Evolutionary conservation across 2,329 filamentous ascomycete genomes (phyloP).

Genomic region (Exutisphaerella laricina): DNA sequence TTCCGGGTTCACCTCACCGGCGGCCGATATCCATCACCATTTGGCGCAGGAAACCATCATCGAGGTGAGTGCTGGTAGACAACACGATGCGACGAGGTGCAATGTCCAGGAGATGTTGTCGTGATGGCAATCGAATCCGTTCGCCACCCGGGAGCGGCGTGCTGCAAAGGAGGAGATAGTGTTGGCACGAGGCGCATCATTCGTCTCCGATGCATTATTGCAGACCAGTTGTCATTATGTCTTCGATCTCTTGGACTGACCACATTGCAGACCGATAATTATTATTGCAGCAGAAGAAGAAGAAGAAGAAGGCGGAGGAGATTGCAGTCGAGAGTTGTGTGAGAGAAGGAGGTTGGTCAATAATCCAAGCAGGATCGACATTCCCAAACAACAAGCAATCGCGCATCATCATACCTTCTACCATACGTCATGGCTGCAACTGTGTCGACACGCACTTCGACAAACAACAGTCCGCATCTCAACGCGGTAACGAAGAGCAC

Average conservation of each 20-base stretch:
- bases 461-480: constrained; percentile 24
- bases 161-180: not conserved
- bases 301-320: not conserved
- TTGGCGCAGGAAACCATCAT: not conserved
- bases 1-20: constrained; percentile 5
- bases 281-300: not conserved
- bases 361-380: not conserved
- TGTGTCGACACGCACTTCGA: too few relatives aligned
- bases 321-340: not conserved
- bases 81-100: not conserved
- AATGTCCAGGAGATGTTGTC: not conserved
- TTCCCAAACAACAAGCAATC: not conserved
- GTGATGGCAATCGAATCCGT: not conserved
- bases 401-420: constrained; percentile 7
- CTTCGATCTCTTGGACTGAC: too few relatives aligned
- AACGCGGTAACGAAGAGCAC: constrained; percentile 21
- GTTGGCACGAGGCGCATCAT: too few relatives aligned
- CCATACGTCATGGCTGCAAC: constrained; percentile 16
- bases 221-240: too few relatives aligned
- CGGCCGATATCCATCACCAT: not conserved
- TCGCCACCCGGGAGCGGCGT: not conserved
- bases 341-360: too few relatives aligned
- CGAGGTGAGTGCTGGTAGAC: not conserved
- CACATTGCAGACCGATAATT: not conserved
- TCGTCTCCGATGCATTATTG: too few relatives aligned